Base-by-base conservation (phyloP, 2,329 filamentous ascomycete species). In the Laburnicola sp. region DNA sequence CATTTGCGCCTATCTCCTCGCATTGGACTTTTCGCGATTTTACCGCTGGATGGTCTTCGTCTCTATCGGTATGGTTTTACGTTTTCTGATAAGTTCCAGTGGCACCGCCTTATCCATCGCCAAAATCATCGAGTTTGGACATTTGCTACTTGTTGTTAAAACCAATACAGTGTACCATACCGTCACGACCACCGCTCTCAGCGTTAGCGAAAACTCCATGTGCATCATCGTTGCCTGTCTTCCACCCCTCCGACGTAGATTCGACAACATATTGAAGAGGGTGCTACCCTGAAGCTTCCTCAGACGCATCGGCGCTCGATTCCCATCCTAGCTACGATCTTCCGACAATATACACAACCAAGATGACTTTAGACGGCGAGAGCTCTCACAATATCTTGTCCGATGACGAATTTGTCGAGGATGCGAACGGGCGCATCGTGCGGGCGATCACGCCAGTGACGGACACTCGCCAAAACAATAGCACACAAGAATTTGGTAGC, bases 1-100 rank as follows among this genome's bases (percentile, higher is more conserved):
- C 16, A 53, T 56, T 8, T 56, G 50, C 36, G 32, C 46, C 16
- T 56, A 53, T 32, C 47, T 56, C 3, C 47, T 53, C n/a, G 50
- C 27, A 6, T 45, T 53, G 26, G 32, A 56, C 40, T 51, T 56
- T 27, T 51, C 50, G 4, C 35, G 31, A 21, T 6, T 10, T 11
- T 53, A 46, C 37, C 36, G 42, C 10, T 28, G 23, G 23, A 23
- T 44, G 16, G 41, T 53, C 36, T 46, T 35, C n/a, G 6, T 16
- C 16, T 46, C 41, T 9, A 25, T 16, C 3, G 9, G 25, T 28
- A 23, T 11, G 8, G 3, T 2, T 27, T 51, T 23, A 30, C 21
- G n/a, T 10, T 22, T 9, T 6, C 23, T 38, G 16, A 22, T 21
- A 21, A 38, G 5, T 9, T 16, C 11, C 30, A 53, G 50, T 26